A percentile compares a stretch with the other conserved stretches of the same genome.
These are phyloP conservation scores for Tuber melanosporum DNA, from an alignment of 495 filamentous ascomycete species.

Conservation along the genomic window DNA sequence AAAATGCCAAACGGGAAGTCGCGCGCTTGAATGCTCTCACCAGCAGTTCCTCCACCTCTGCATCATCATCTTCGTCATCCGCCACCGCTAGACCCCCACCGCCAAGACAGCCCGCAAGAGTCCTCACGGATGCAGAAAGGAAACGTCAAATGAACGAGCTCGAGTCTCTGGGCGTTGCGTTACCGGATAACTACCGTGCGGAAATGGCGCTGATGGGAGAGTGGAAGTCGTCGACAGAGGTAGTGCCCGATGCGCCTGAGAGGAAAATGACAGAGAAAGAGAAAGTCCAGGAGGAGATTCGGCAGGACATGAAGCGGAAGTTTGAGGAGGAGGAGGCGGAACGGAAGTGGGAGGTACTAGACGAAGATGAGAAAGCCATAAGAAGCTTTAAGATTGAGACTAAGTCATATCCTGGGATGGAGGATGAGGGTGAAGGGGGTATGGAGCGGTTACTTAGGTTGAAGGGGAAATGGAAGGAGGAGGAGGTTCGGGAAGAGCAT, in stretches of 20 bases:
- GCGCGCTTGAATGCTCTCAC: constrained; percentile 77
- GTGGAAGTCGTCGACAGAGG: constrained; percentile 60
- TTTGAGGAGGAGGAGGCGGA: constrained; percentile 52
- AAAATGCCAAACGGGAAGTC: constrained; percentile 77
- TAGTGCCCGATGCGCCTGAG: constrained; percentile 41
- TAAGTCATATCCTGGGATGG: constrained; percentile 56
- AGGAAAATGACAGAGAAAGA: constrained; percentile 35
- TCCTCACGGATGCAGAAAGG: constrained; percentile 59
- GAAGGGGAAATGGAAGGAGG: constrained; percentile 42
- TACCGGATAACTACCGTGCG: constrained; percentile 69
- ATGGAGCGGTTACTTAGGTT: constrained; percentile 59
- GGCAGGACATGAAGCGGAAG: constrained; percentile 65
- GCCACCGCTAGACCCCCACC: constrained; percentile 30
- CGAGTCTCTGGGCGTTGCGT: constrained; percentile 74
- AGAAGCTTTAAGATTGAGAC: constrained; percentile 53
- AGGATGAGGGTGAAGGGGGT: constrained; percentile 53
- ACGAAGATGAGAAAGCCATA: constrained; percentile 56
- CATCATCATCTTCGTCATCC: constrained; percentile 20
- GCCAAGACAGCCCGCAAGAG: background rate
- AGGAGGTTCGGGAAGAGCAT: constrained; percentile 13
- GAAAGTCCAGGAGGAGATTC: constrained; percentile 48
- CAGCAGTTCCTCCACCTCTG: constrained; percentile 31
- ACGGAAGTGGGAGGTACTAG: constrained; percentile 56
- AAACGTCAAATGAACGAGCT: constrained; percentile 83
- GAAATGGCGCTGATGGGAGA: constrained; percentile 87